Evolutionary conservation across 257 asterid species (phyloP).

Genomic region (Marsdenia floribunda): DNA sequence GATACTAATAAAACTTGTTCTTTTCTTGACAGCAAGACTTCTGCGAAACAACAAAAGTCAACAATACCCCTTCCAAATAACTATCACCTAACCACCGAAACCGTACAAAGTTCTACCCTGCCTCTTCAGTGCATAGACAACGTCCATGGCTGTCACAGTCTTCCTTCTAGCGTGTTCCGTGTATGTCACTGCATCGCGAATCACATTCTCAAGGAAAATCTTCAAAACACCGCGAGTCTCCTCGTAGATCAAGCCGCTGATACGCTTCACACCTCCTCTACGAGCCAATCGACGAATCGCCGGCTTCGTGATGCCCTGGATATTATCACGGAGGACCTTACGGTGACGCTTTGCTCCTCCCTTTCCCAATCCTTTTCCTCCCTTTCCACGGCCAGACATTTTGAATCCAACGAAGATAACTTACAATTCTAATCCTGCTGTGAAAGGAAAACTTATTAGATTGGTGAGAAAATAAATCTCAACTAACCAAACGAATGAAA

Average conservation of each 20-base stretch:
- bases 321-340: constrained; percentile 31
- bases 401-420: background rate
- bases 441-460: background rate
- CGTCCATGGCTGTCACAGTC: constrained; percentile 38
- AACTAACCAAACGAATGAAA: background rate
- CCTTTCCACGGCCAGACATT: constrained; percentile 37
- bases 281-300: constrained; percentile 34
- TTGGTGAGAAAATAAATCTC: background rate
- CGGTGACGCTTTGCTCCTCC: constrained; percentile 38
- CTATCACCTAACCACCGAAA: constrained; percentile 22
- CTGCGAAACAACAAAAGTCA: constrained; percentile 10
- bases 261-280: constrained; percentile 37
- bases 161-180: constrained; percentile 36
- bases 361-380: constrained; percentile 34
- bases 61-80: background rate
- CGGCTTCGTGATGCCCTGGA: constrained; percentile 33
- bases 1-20: background rate
- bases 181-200: constrained; percentile 34
- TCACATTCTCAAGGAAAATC: constrained; percentile 31
- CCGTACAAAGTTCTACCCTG: constrained; percentile 35
- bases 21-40: constrained; percentile 37
- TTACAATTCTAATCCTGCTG: background rate
- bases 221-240: constrained; percentile 34
- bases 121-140: constrained; percentile 30
- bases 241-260: constrained; percentile 28